Base-by-base conservation (phyloP, 768 basidiomycete species). In the Suillus placidus region DNA sequence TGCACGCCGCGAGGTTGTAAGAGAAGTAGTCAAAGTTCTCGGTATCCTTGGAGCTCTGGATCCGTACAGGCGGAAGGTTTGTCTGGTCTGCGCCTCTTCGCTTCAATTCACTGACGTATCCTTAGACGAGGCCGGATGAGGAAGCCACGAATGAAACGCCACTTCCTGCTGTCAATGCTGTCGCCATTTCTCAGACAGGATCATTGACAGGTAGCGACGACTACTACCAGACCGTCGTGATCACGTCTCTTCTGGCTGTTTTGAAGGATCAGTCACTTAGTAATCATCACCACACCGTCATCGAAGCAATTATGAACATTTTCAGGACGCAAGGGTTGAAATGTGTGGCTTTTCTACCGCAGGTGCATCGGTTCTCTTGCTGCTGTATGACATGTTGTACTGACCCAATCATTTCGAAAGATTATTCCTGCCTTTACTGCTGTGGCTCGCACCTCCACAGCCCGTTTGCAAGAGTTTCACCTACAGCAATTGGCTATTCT, bases 251-350 rank as follows among this genome's bases (percentile, higher is more conserved):
- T 12, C 84, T 99, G 40, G 85, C 87, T 49, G 92, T 99, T 65
- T 76, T 99, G 67, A 93, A 90, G 73, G 97, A 99, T 74, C 89
- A 93, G 62, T 89, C 95, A 1, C 83, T 97, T 66, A 91, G 85
- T 71, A 88, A 83, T 64, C 90, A 94, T 71, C 95, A 98, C 71
- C 92, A 97, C 72, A 92, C 89, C 30, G 97, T 96, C 56, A 95
- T 99, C 64, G 95, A 99, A 75, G 95, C 95, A 1, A 92, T 99
- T 70, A 98, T 99, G 94, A 91, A 94, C 55, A 99, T 99, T 67
- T 99, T 99, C 85, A 95, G 96, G 78, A 97, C 95, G 0, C 96
- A 99, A 73, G 95, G 97, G 16, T 80, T 99, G 73, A 95, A 96
- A 83, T 97, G 95, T 76, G 95, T 97, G 23, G 87, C 93, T 2